Evolutionary conservation across 148 eudicot genomes (phyloP), one percentile per base, ranked within the genome.

Genomic region (Persicaria maculosa): DNA sequence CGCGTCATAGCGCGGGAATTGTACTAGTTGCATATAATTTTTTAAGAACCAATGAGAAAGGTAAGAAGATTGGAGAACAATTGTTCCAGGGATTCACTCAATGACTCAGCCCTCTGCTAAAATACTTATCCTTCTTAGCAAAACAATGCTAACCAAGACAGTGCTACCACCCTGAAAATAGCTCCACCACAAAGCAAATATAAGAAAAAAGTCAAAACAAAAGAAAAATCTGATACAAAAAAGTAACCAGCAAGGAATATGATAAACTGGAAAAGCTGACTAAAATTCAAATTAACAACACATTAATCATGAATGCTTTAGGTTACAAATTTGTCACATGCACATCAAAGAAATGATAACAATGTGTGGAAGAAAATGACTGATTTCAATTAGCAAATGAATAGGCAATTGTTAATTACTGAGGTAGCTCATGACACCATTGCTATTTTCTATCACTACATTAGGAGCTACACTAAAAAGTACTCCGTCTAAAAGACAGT

Each of bases 391-490:
- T 22, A 22, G 9, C 62, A 57, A 57, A 17, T 17, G 62, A 19
- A 57, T 57, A 11, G n/a, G 4, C 17, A 53, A 57, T 57, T 57
- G 31, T 19, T 57, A 17, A 17, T 19, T 16, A 16, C 19, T 7
- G 62, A 57, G 6, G 61, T 55, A 55, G 61, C 22, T 55, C 22
- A n/a, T 55, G 22, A 55, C 70, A 65, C 68, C 40, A 58, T 58
- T 22, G 43, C 7, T 25, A 9, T 25, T 17, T 15, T 19, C 47
- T 65, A 40, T 65, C 17, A 40, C 12, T 65, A 43, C 20, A 40
- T 65, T 1, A 14, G 70, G 46, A 36, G 36, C 47, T 62, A 62
- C 44, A 62, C 31, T 10, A 61, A 53, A 31, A 14, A 53, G 57
- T 53, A 53, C n/a, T n/a, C n/a, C n/a, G n/a, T n/a, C n/a, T 53